A percentile compares a stretch with the other conserved stretches of the same genome.
phyloP scores from a whole-genome alignment of 1,284 basidiomycete species.

The Malassezia vespertilionis region DNA sequence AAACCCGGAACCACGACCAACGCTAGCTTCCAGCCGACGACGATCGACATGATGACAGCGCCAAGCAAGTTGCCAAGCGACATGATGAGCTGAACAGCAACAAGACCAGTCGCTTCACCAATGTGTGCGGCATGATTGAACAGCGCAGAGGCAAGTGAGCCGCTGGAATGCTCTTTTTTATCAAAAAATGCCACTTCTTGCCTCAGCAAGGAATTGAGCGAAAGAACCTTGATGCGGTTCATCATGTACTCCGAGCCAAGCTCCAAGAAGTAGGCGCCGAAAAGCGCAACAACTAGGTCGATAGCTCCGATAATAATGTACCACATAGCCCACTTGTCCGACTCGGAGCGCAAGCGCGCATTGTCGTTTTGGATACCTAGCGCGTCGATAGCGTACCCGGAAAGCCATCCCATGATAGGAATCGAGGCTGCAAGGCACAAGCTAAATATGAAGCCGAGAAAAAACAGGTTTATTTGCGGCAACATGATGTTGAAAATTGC shows the following conservation, averaged over 20 bases:
- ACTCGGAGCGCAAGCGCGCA: conserved; percentile 16
- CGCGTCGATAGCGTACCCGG: conserved; percentile 29
- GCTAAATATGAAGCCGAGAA: conserved; percentile 23
- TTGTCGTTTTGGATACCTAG: conserved; percentile 28
- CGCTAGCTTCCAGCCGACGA: conserved; percentile 47
- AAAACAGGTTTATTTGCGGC: conserved; percentile 12
- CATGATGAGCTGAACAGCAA: conserved; percentile 48
- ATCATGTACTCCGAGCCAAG: conserved; percentile 32
- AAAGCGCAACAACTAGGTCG: conserved; percentile 24
- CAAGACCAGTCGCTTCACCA: conserved; percentile 47
- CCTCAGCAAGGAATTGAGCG: conserved; percentile 28
- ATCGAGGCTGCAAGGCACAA: conserved; percentile 45
- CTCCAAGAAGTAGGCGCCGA: conserved; percentile 36
- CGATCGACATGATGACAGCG: conserved; percentile 47
- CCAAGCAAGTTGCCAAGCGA: conserved; percentile 44
- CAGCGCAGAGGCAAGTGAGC: conserved; percentile 48
- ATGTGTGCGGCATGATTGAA: conserved; percentile 47
- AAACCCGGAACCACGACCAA: conserved; percentile 47
- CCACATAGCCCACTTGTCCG: conserved; percentile 29
- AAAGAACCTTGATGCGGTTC: conserved; percentile 27
- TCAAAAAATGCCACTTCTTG: conserved; percentile 46
- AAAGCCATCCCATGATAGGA: conserved; percentile 46
- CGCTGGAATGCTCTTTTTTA: conserved; percentile 43
- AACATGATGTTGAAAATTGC: conserved; percentile 14
- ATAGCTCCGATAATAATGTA: conserved; percentile 33